phyloP scores from a whole-genome alignment of 441 rosid genomes.

The Hura crepitans region DNA sequence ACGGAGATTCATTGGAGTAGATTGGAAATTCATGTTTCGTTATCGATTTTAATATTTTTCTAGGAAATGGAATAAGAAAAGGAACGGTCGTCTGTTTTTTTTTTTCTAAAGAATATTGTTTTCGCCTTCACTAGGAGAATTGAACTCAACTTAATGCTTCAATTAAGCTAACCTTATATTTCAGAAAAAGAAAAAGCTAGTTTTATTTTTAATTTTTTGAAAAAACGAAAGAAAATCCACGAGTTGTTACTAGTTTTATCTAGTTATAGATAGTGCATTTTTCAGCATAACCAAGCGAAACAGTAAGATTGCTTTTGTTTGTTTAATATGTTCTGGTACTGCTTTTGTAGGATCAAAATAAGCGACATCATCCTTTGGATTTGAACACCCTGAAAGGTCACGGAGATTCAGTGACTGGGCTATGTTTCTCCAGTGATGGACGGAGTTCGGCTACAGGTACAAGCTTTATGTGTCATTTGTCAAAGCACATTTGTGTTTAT shows the following conservation, averaged over 20 bases:
- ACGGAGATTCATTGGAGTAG: not conserved
- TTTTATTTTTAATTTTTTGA: not conserved
- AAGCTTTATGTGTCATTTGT: not conserved
- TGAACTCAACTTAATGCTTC: not conserved
- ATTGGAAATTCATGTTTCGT: not conserved
- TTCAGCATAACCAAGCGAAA: too few species aligned
- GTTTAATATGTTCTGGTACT: constrained; percentile 7
- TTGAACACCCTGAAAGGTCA: constrained; percentile 96
- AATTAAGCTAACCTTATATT: too few species aligned
- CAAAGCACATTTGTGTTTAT: not conserved
- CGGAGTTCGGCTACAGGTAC: constrained; percentile 75
- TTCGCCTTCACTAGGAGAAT: not conserved
- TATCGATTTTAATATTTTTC: not conserved
- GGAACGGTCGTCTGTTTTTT: not conserved
- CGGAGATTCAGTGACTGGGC: constrained; percentile 71
- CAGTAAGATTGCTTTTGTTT: not conserved
- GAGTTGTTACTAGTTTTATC: not conserved
- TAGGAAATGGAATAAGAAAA: not conserved
- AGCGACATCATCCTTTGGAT: constrained; percentile 83
- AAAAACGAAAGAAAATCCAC: not conserved
- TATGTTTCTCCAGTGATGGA: constrained; percentile 78
- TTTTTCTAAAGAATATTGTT: too few species aligned
- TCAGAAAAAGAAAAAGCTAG: too few species aligned
- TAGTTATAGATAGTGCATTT: not conserved
- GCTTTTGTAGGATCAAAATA: constrained; percentile 63